phyloP scores from a whole-genome alignment of 2,329 filamentous ascomycete species.

The Ophiobolus disseminans region DNA sequence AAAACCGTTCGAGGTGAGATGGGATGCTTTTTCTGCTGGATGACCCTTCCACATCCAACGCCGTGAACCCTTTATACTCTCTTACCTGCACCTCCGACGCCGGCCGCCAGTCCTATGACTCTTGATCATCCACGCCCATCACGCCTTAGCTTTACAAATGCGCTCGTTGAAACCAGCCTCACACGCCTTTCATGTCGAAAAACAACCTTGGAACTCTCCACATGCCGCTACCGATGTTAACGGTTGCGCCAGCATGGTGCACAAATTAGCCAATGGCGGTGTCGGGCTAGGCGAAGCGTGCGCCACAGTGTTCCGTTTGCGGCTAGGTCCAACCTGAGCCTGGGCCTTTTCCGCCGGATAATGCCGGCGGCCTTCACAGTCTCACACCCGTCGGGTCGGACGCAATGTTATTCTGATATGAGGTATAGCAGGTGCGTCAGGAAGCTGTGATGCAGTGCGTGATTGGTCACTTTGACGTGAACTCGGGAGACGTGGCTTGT shows the following conservation, averaged over 20 bases:
- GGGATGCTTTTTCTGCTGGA: not conserved
- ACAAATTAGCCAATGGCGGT: not conserved
- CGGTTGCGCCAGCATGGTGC: not conserved
- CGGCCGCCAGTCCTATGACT: not conserved
- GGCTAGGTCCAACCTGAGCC: not conserved
- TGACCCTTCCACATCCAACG: too few relatives aligned
- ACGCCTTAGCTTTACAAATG: constrained; percentile 6
- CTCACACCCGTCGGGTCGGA: not conserved
- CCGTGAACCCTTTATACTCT: not conserved
- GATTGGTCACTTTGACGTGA: not conserved
- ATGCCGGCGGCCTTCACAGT: not conserved
- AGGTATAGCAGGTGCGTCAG: not conserved
- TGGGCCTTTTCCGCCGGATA: constrained; percentile 2
- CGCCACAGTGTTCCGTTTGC: constrained; percentile 4
- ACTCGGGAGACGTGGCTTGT: not conserved
- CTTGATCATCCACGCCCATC: not conserved
- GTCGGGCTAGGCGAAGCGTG: not conserved
- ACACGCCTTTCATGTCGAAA: constrained; percentile 15
- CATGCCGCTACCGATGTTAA: not conserved
- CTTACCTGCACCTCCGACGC: not conserved
- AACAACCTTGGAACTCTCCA: not conserved
- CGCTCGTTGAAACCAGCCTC: constrained; percentile 4
- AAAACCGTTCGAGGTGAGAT: not conserved
- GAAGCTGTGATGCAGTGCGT: not conserved
- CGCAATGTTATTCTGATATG: not conserved